phyloP scores from a whole-genome alignment of 805 yeast genomes.

The Wickerhamomyces bovis region DNA sequence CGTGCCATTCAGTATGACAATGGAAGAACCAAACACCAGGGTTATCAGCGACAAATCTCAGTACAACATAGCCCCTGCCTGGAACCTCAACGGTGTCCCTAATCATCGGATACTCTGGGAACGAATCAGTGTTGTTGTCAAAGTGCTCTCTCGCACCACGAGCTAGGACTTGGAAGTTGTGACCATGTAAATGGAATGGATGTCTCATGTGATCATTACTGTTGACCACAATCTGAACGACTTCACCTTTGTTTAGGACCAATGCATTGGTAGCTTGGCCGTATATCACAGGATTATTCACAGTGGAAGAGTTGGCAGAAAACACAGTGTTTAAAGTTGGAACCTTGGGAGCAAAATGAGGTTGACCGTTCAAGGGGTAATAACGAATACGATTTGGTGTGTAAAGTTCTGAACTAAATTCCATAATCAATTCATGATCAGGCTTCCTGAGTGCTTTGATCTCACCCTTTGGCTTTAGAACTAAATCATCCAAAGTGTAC shows the following conservation, averaged over 20 bases:
- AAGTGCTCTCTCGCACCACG: constrained; percentile 36
- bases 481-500: constrained; percentile 27
- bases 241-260: constrained; percentile 53
- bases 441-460: constrained; percentile 41
- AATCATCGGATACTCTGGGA: constrained; percentile 50
- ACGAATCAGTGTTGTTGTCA: constrained; percentile 16
- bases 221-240: constrained; percentile 70
- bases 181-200: constrained; percentile 78
- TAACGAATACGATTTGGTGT: constrained; percentile 57
- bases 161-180: constrained; percentile 55
- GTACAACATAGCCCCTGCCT: constrained; percentile 57
- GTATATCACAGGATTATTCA: constrained; percentile 53
- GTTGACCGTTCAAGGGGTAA: constrained; percentile 62
- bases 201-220: constrained; percentile 75
- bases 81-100: constrained; percentile 73
- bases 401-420: constrained; percentile 53
- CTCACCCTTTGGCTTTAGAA: constrained; percentile 31
- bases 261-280: constrained; percentile 64
- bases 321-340: constrained; percentile 64
- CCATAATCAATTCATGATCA: constrained; percentile 48
- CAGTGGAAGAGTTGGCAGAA: constrained; percentile 44
- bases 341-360: constrained; percentile 61
- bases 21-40: constrained; percentile 96
- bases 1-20: constrained; percentile 85
- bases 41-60: constrained; percentile 72